Conservation (phyloP, 2,329 filamentous ascomycete species). For the Dactylellina leptospora region DNA sequence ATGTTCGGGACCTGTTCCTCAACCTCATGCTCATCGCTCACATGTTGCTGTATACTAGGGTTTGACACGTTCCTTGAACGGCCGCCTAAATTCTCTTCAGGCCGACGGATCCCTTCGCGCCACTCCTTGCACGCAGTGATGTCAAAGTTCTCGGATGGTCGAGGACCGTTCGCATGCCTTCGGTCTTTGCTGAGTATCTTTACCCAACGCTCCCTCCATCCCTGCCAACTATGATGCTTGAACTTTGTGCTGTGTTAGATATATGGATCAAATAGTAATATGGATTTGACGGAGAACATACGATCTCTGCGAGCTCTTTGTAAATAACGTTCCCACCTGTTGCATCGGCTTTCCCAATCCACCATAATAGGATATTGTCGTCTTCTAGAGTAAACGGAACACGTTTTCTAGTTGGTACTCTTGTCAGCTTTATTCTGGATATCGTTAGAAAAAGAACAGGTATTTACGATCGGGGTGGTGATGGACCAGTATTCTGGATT, state of each 20-base stretch:
- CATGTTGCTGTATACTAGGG: neutral
- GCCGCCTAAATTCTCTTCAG: neutral
- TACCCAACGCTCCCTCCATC: constrained; percentile 57
- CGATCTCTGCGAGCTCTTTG: constrained; percentile 47
- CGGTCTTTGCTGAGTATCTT: constrained; percentile 40
- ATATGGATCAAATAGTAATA: too few species aligned
- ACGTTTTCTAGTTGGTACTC: constrained; percentile 22
- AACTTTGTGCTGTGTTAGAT: too few species aligned
- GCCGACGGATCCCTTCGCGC: constrained; percentile 28
- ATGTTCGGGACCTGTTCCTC: neutral
- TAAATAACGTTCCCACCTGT: constrained; percentile 53
- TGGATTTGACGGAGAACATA: constrained; percentile 26
- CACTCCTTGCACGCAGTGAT: constrained; percentile 37
- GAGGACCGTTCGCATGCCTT: constrained; percentile 15
- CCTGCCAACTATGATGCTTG: constrained; percentile 52
- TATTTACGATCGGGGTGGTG: too few species aligned
- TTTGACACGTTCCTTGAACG: neutral
- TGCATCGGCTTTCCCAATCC: constrained; percentile 34
- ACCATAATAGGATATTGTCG: constrained; percentile 54
- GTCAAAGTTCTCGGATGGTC: constrained; percentile 27
- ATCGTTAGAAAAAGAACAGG: too few species aligned
- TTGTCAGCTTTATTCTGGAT: too few species aligned
- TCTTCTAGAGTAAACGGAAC: constrained; percentile 54
- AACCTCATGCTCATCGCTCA: neutral
- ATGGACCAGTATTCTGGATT: constrained; percentile 9